Conservation (phyloP, 2,329 filamentous ascomycete species). For the Diaporthe vexans region DNA sequence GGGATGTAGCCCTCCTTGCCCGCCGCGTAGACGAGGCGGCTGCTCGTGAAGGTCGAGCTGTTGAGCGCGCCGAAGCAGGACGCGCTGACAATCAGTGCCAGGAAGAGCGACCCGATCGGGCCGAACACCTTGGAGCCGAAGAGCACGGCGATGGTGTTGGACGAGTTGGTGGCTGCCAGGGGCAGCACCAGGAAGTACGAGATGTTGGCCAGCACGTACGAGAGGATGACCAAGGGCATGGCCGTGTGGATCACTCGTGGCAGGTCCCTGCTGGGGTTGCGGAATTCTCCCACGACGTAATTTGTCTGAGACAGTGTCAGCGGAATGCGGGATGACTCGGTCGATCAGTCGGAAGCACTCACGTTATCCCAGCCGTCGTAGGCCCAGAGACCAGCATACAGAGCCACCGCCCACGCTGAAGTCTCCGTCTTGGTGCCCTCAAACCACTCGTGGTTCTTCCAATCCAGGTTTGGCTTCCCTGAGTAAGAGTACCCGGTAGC, state of each 20-base stretch:
- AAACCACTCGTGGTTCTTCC: slow-evolving; percentile 92
- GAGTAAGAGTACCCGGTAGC: slow-evolving; percentile 85
- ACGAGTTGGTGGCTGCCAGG: slow-evolving; percentile 81
- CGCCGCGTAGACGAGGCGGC: slow-evolving; percentile 91
- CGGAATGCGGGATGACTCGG: not conserved
- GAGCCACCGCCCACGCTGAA: slow-evolving; percentile 90
- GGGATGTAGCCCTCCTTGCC: slow-evolving; percentile 97
- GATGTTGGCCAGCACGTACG: slow-evolving; percentile 91
- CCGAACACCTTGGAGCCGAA: slow-evolving; percentile 95
- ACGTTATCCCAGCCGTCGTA: slow-evolving; percentile 99
- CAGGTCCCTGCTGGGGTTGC: slow-evolving; percentile 89
- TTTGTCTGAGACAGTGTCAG: slow-evolving; percentile 77
- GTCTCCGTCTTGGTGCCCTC: slow-evolving; percentile 84
- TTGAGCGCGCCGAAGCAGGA: slow-evolving; percentile 97
- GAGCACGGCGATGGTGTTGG: slow-evolving; percentile 95
- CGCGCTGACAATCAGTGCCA: slow-evolving; percentile 90
- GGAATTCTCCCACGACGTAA: slow-evolving; percentile 97
- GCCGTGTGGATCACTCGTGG: slow-evolving; percentile 96
- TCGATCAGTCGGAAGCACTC: slow-evolving; percentile 54
- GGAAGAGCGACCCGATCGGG: slow-evolving; percentile 81
- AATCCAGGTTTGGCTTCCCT: slow-evolving; percentile 82
- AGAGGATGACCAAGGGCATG: slow-evolving; percentile 92
- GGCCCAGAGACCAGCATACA: slow-evolving; percentile 97
- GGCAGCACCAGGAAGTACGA: slow-evolving; percentile 96
- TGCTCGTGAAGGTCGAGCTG: slow-evolving; percentile 92